Evolutionary conservation across 306 rosid species (phyloP), one percentile per base, ranked within the genome.

Genomic region (Abrus pulchellus): DNA sequence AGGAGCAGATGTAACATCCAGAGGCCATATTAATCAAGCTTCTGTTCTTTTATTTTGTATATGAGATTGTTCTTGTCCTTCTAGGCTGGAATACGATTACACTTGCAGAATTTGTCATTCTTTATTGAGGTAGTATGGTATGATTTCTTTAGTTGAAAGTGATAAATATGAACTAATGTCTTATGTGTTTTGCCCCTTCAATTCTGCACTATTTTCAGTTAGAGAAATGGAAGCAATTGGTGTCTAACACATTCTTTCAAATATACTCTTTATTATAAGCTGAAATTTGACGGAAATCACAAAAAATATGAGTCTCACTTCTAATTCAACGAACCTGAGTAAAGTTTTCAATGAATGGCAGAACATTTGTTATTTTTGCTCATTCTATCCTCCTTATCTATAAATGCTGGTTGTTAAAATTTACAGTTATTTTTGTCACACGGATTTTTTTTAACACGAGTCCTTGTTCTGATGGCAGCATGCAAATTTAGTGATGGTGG

Each of bases 401-500:
- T 30, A 47, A 54, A 28, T 68, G 56, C 11, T 11, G 20, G 0
- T 28, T 1, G 57, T 48, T 6, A 72, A 9, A 33, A 70, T 45
- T 28, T 20, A 11, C 32, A 34, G 27, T 68, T 68, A 28, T 45
- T 45, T 45, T 68, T 68, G 4, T 28, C 7, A 30, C 20, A 14
- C 14, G 9, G 33, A 20, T 52, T 59, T 2, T 62, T 36, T n/a
- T 48, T 44, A 50, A 49, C 27, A 5, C 14, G 40, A 55, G 34
- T 41, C 3, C 5, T 73, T 71, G 54, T 59, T 79, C 14, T 3
- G 44, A 14, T 75, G 87, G 88, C 92, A 93, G 99, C 99, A 95
- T 49, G 90, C 99, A 77, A 84, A 90, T 78, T 55, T 49, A 77
- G 93, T 80, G 81, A 90, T 91, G 89, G 78, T 76, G 63, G 89